Percentiles rank a stretch among this genome's conserved stretches.
Evolutionary conservation across 257 asterid genomes (phyloP).

Genomic region (Lithospermum erythrorhizon): DNA sequence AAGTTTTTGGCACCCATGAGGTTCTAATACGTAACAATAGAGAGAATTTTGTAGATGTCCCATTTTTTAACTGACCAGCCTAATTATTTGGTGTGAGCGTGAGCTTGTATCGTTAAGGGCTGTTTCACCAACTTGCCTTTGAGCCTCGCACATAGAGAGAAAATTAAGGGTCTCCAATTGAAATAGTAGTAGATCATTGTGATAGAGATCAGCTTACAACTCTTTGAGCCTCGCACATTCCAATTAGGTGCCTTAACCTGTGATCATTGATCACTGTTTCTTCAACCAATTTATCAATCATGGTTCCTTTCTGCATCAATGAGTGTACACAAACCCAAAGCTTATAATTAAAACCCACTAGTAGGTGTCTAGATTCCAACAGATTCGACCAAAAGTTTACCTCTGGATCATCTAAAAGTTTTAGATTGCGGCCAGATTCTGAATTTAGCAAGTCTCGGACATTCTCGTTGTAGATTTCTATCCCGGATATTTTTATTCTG

Average conservation of each 20-base stretch:
- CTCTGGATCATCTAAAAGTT: constrained; percentile 94
- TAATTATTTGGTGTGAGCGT: constrained; percentile 86
- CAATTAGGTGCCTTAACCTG: constrained; percentile 62
- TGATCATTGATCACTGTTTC: constrained; percentile 70
- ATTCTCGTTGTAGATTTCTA: constrained; percentile 86
- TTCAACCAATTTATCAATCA: constrained; percentile 84
- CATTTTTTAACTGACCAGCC: constrained; percentile 61
- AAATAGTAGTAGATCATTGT: too few species aligned
- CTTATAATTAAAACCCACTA: constrained; percentile 9
- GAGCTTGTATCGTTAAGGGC: constrained; percentile 86
- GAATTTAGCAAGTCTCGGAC: constrained; percentile 80
- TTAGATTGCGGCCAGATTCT: constrained; percentile 80
- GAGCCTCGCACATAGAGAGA: constrained; percentile 54
- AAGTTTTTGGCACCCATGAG: not conserved
- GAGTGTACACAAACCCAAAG: constrained; percentile 3
- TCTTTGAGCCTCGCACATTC: constrained; percentile 65
- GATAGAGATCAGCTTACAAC: too few species aligned
- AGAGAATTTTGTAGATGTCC: too few species aligned
- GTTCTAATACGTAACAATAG: too few species aligned
- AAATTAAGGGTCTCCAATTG: too few species aligned
- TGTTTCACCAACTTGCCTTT: constrained; percentile 94
- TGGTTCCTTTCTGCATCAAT: constrained; percentile 72
- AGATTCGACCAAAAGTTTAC: constrained; percentile 24
- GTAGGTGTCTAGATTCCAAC: not conserved
- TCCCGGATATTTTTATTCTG: constrained; percentile 76